Evolutionary conservation across 306 rosid genomes (phyloP).

Genomic region (Argentina anserina): DNA sequence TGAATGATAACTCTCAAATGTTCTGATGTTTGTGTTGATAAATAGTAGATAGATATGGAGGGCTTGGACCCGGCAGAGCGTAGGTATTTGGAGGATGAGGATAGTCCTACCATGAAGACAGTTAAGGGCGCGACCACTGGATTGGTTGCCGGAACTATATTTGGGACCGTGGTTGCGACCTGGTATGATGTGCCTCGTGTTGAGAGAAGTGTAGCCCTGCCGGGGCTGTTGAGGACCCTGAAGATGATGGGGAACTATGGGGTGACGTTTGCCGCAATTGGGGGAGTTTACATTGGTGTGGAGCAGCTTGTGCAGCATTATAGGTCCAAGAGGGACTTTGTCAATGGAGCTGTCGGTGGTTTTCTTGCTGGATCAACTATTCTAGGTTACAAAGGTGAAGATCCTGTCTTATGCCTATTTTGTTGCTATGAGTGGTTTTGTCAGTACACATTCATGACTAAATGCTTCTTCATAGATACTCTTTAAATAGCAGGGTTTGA

Average conservation of each 20-base stretch:
- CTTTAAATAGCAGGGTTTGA: too few species aligned
- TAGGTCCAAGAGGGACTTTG: constrained; percentile 80
- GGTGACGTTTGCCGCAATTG: constrained; percentile 89
- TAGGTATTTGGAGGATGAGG: constrained; percentile 93
- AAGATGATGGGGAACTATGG: constrained; percentile 93
- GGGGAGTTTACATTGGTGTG: constrained; percentile 90
- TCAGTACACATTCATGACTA: neutral
- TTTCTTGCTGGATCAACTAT: constrained; percentile 90
- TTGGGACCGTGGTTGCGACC: constrained; percentile 84
- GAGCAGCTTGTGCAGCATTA: constrained; percentile 82
- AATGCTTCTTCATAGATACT: constrained; percentile 1
- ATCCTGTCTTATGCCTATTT: constrained; percentile 18
- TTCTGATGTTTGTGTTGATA: constrained; percentile 5
- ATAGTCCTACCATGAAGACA: constrained; percentile 61
- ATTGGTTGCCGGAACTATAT: constrained; percentile 72
- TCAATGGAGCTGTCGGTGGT: constrained; percentile 96
- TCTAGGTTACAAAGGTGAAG: constrained; percentile 80
- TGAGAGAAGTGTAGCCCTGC: constrained; percentile 92
- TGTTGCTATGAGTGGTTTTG: neutral
- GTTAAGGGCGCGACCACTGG: constrained; percentile 86
- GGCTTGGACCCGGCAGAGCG: constrained; percentile 69
- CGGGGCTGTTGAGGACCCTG: constrained; percentile 82
- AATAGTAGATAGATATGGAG: constrained; percentile 45
- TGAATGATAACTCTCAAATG: too few species aligned
- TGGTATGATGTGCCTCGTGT: constrained; percentile 98